Conservation (phyloP, 2,329 filamentous ascomycete genomes). For the Penicillium sp. region DNA sequence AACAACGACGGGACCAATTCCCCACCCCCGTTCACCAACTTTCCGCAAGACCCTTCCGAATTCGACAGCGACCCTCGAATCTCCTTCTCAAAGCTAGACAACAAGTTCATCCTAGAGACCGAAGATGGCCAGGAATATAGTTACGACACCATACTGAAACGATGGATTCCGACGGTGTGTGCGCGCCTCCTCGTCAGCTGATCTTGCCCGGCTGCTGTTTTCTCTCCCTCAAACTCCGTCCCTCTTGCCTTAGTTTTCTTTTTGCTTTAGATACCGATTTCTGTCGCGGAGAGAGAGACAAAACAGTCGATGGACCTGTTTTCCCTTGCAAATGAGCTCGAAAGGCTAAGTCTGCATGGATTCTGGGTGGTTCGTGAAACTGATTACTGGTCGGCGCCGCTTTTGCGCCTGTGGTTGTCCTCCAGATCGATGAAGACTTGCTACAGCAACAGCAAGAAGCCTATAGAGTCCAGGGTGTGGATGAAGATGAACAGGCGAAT, state of each 20-base stretch:
- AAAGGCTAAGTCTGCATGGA: constrained; percentile 24
- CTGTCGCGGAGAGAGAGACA: constrained; percentile 4
- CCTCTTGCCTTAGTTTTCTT: constrained; percentile 7
- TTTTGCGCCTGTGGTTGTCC: constrained; percentile 36
- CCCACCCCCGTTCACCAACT: constrained; percentile 36
- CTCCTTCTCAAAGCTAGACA: constrained; percentile 81
- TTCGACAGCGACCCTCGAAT: constrained; percentile 82
- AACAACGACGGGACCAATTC: constrained; percentile 24
- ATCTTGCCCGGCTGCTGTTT: constrained; percentile 22
- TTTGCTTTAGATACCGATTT: constrained; percentile 14
- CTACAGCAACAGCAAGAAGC: constrained; percentile 65
- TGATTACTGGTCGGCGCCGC: constrained; percentile 38
- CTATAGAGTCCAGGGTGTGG: constrained; percentile 64
- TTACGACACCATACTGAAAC: constrained; percentile 71
- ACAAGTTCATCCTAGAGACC: constrained; percentile 82
- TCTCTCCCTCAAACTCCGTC: constrained; percentile 11
- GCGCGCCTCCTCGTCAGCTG: constrained; percentile 27
- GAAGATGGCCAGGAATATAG: constrained; percentile 85
- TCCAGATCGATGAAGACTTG: constrained; percentile 64
- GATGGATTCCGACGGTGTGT: constrained; percentile 74
- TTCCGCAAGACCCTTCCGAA: constrained; percentile 63
- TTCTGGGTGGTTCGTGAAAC: constrained; percentile 35
- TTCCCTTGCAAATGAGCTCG: constrained; percentile 24
- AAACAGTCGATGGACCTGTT: constrained; percentile 11
- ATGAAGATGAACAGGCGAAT: constrained; percentile 55